A percentile compares a stretch with the other conserved stretches of the same genome.
Evolutionary conservation across 306 rosid species (phyloP).

Genomic region (Cucumis hystrix): DNA sequence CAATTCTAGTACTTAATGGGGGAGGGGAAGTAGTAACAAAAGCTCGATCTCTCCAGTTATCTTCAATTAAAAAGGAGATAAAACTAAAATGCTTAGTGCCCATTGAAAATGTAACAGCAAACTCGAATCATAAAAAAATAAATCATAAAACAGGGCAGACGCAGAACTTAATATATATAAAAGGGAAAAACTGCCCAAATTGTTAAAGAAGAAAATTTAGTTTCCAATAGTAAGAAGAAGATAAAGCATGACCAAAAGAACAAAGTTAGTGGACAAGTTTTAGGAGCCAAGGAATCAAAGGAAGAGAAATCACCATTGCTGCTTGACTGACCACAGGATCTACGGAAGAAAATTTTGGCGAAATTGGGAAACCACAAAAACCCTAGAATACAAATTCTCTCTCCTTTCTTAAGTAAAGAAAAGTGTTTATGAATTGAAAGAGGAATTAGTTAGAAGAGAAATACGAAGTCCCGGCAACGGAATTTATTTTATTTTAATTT

Average conservation of each 20-base stretch:
- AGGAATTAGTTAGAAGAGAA: no score
- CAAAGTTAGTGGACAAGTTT: not conserved
- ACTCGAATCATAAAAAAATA: not conserved
- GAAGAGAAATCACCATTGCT: conserved; percentile 2
- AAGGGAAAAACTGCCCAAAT: not conserved
- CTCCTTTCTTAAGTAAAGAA: no score
- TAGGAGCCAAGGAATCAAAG: not conserved
- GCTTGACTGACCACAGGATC: not conserved
- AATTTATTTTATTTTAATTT: not conserved
- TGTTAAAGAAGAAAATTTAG: not conserved
- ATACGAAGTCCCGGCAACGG: conserved; percentile 27
- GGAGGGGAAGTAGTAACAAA: not conserved
- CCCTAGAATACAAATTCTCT: not conserved
- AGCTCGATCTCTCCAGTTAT: not conserved
- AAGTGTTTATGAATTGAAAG: no score
- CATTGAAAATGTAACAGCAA: not conserved
- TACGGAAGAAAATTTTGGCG: not conserved
- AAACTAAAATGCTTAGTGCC: not conserved
- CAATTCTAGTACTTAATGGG: not conserved
- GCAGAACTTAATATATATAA: not conserved
- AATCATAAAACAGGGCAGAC: not conserved
- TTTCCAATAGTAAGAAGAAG: not conserved
- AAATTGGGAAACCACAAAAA: not conserved
- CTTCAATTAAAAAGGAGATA: not conserved
- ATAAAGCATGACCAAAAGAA: not conserved